Conservation (phyloP, 164 flowering plant species). For the Sextonia rubra region DNA sequence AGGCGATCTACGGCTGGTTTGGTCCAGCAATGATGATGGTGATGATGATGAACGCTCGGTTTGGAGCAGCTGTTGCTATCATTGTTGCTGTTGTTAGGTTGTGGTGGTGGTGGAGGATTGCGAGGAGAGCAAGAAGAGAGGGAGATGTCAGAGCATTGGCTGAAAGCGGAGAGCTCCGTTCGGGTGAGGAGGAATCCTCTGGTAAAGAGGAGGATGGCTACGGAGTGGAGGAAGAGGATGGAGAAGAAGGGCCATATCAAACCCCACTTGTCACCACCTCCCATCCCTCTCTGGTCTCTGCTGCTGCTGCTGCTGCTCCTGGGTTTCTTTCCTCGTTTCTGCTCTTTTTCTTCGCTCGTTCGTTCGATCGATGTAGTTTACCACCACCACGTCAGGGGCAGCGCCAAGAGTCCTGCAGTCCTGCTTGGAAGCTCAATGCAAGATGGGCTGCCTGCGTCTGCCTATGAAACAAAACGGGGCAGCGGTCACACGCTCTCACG, state of each 20-base stretch:
- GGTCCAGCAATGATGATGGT: slow-evolving; percentile 56
- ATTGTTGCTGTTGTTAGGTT: slow-evolving; percentile 7
- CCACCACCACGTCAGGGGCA: no score
- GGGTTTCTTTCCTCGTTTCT: neutral
- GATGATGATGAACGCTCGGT: neutral
- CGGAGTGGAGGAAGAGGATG: slow-evolving; percentile 43
- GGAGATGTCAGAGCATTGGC: slow-evolving; percentile 60
- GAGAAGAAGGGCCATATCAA: slow-evolving; percentile 32
- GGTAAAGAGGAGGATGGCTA: slow-evolving; percentile 68
- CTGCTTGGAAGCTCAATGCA: no score
- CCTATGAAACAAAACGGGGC: no score
- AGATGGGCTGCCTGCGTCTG: no score
- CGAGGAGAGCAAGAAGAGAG: slow-evolving; percentile 58
- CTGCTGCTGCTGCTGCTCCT: no score
- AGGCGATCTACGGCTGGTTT: slow-evolving; percentile 69
- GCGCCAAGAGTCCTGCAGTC: no score
- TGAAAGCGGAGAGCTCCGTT: slow-evolving; percentile 75
- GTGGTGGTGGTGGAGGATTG: slow-evolving; percentile 6
- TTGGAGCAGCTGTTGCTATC: neutral
- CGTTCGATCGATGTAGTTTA: no score
- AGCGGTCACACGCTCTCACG: no score
- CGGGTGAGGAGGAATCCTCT: slow-evolving; percentile 90
- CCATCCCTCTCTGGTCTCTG: slow-evolving; percentile 9
- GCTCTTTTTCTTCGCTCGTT: no score
- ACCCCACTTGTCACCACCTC: slow-evolving; percentile 18